phyloP scores from a whole-genome alignment of 129 eudicot species.

The Logfia minima region DNA sequence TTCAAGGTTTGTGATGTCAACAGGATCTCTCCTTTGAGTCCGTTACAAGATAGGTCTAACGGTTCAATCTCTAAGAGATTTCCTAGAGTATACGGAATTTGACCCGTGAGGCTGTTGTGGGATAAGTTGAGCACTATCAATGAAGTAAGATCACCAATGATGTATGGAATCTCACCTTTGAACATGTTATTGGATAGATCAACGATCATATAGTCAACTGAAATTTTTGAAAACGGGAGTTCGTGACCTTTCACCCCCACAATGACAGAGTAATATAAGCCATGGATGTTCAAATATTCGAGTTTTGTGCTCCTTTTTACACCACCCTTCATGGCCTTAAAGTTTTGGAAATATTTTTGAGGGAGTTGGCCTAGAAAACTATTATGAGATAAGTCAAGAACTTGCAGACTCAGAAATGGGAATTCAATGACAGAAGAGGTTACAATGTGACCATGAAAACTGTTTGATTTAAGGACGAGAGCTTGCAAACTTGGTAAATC shows the following conservation, averaged over 20 bases:
- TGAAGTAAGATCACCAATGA: conserved; percentile 20
- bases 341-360: background rate
- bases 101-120: conserved; percentile 27
- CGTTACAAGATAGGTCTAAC: background rate
- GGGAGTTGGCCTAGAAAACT: conserved; percentile 12
- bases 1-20: conserved; percentile 15
- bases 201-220: background rate
- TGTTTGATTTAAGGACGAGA: background rate
- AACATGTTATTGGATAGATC: conserved; percentile 36
- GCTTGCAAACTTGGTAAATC: background rate
- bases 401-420: conserved; percentile 12
- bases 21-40: background rate
- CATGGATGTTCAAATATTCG: background rate
- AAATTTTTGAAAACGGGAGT: background rate
- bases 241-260: conserved; percentile 12
- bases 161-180: conserved; percentile 30
- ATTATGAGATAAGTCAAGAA: conserved; percentile 25
- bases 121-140: conserved; percentile 29
- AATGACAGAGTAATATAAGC: background rate
- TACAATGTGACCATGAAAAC: background rate
- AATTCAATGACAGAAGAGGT: background rate
- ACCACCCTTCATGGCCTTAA: conserved; percentile 11
- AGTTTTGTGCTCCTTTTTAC: background rate
- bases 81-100: conserved; percentile 22
- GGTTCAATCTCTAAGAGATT: conserved; percentile 6